A percentile compares a stretch with the other conserved stretches of the same genome.
Conservation (phyloP, 2,329 filamentous ascomycete species). For the Diplodia corticola region DNA sequence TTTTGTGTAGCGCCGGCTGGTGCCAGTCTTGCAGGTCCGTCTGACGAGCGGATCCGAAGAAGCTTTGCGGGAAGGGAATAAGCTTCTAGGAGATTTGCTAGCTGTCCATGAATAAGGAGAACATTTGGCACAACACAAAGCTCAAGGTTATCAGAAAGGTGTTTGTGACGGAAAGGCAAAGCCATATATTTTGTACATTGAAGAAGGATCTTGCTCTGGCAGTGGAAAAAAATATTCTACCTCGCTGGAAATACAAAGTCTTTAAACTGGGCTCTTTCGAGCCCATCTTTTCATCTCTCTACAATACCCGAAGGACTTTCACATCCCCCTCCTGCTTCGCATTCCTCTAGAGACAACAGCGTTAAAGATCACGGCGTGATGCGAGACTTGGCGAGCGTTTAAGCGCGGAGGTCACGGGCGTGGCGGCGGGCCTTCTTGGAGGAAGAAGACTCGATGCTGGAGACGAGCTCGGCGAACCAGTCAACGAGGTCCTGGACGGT, state of each 20-base stretch:
- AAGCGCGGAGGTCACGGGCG: slow-evolving; percentile 57
- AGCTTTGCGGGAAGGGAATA: too few species aligned
- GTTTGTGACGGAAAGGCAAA: not conserved
- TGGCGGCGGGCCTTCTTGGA: slow-evolving; percentile 59
- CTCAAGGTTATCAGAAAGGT: not conserved
- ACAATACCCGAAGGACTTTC: not conserved
- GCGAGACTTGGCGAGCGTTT: not conserved
- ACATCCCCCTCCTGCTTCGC: not conserved
- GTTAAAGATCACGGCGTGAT: not conserved
- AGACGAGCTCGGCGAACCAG: slow-evolving; percentile 55
- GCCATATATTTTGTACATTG: slow-evolving; percentile 14
- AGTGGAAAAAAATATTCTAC: not conserved
- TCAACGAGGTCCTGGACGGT: slow-evolving; percentile 19
- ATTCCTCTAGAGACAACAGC: not conserved
- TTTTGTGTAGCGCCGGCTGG: not conserved
- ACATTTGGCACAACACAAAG: not conserved
- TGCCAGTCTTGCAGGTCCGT: not conserved
- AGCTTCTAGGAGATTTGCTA: too few species aligned
- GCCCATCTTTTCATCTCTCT: not conserved
- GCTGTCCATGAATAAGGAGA: too few species aligned
- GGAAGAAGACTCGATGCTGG: slow-evolving; percentile 67
- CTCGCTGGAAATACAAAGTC: slow-evolving; percentile 1
- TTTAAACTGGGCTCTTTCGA: not conserved
- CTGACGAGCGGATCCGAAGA: too few species aligned
- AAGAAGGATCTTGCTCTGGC: not conserved